Evolutionary conservation across 2,329 filamentous ascomycete genomes (phyloP).

Genomic region (Colletotrichum sojae): DNA sequence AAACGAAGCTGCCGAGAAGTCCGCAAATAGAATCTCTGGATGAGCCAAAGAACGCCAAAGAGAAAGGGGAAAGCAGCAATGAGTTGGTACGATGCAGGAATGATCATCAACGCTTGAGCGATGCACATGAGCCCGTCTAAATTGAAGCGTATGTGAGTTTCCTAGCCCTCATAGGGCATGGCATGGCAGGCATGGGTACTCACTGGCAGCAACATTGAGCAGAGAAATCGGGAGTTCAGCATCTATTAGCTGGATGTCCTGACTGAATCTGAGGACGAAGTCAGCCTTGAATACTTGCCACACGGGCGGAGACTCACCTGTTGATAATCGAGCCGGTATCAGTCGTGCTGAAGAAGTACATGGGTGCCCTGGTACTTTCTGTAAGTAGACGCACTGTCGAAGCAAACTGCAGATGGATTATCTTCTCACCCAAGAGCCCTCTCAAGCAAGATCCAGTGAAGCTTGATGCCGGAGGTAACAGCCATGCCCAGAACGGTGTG

Average conservation of each 20-base stretch:
- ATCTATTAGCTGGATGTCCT: conserved; percentile 42
- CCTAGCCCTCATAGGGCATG: no score
- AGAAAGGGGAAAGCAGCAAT: background rate
- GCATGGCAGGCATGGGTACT: no score
- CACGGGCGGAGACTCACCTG: no score
- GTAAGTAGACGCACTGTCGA: conserved; percentile 26
- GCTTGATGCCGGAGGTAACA: no score
- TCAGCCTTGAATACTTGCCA: no score
- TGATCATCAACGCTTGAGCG: conserved; percentile 3
- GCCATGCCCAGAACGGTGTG: no score
- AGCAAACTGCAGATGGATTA: no score
- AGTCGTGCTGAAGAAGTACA: conserved; percentile 32
- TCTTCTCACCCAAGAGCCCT: no score
- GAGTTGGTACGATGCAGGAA: background rate
- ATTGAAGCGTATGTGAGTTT: no score
- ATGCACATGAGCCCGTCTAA: conserved; percentile 43
- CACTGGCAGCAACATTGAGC: conserved; percentile 14
- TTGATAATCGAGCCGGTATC: conserved; percentile 32
- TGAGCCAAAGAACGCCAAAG: conserved; percentile 41
- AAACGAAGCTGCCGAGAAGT: conserved; percentile 69
- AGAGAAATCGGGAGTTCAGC: conserved; percentile 40
- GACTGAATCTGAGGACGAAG: conserved; percentile 30
- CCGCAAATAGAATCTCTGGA: conserved; percentile 68
- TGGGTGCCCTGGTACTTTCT: conserved; percentile 36
- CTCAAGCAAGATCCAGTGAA: no score